phyloP scores from a whole-genome alignment of 768 basidiomycete species.

The Tephrocybe sp. region DNA sequence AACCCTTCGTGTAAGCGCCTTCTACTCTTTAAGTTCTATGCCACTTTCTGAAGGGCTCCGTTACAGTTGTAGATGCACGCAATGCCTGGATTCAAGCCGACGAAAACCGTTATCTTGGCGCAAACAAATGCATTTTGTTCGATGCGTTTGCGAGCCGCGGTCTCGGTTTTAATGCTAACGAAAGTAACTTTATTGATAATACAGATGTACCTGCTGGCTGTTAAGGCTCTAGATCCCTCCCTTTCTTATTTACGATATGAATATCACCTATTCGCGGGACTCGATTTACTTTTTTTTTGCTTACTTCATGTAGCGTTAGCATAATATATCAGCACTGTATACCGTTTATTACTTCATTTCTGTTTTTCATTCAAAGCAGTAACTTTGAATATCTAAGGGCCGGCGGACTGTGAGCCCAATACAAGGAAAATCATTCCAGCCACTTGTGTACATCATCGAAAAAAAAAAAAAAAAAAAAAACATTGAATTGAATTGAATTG shows the following conservation, averaged over 20 bases:
- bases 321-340: no score
- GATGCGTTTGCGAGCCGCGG: conserved; percentile 49
- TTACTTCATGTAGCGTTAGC: no score
- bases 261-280: no score
- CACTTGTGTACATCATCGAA: no score
- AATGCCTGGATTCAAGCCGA: conserved; percentile 55
- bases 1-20: conserved; percentile 50
- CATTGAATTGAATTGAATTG: no score
- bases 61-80: conserved; percentile 40
- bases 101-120: conserved; percentile 40
- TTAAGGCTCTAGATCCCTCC: conserved; percentile 4
- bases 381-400: no score
- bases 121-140: conserved; percentile 42
- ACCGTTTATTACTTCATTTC: no score
- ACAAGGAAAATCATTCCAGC: no score
- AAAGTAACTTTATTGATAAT: conserved; percentile 23
- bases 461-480: no score
- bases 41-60: background rate
- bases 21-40: background rate
- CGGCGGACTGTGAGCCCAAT: no score
- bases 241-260: background rate
- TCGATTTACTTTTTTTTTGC: no score
- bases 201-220: conserved; percentile 26
- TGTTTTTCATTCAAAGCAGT: no score
- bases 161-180: conserved; percentile 35